Percentiles rank a stretch among this genome's conserved stretches.
Evolutionary conservation across 495 filamentous ascomycete species (phyloP).

Genomic region (Penicillium dipodomyicola): DNA sequence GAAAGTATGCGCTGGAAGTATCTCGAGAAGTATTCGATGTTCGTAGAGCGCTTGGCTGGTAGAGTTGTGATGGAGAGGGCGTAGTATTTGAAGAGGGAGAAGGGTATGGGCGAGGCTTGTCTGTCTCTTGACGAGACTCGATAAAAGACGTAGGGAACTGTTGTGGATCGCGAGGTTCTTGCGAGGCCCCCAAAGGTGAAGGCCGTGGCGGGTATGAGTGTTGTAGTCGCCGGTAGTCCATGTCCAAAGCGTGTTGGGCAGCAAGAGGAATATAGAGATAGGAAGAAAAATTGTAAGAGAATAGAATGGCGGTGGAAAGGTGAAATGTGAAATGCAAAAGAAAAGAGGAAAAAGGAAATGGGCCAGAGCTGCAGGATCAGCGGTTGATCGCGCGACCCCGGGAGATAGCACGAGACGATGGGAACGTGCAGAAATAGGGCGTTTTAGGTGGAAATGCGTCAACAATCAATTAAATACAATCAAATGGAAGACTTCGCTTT

Average conservation of each 20-base stretch:
- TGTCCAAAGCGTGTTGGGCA: constrained; percentile 3
- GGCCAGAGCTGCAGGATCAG: constrained; percentile 23
- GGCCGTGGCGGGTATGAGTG: constrained; percentile 10
- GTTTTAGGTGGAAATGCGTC: not conserved
- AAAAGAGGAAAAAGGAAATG: constrained; percentile 8
- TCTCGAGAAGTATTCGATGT: constrained; percentile 17
- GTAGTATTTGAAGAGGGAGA: constrained; percentile 15
- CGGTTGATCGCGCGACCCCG: constrained; percentile 27
- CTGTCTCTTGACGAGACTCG: constrained; percentile 29
- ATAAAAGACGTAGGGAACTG: constrained; percentile 7
- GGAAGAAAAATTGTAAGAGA: not conserved
- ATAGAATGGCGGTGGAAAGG: constrained; percentile 18
- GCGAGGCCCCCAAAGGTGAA: constrained; percentile 8
- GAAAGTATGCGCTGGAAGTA: constrained; percentile 22
- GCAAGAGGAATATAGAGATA: not conserved
- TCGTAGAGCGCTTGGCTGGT: constrained; percentile 13
- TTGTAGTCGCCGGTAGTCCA: constrained; percentile 12
- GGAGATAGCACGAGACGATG: constrained; percentile 17
- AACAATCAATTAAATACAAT: not conserved
- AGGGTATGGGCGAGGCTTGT: constrained; percentile 30
- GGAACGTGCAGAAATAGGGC: constrained; percentile 14
- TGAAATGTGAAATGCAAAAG: constrained; percentile 14
- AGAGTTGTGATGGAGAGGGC: constrained; percentile 19
- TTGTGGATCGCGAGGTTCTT: constrained; percentile 8
- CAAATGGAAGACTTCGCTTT: not conserved